Evolutionary conservation across 75 land plant genomes (phyloP).

Genomic region (Sequoia sempervirens): DNA sequence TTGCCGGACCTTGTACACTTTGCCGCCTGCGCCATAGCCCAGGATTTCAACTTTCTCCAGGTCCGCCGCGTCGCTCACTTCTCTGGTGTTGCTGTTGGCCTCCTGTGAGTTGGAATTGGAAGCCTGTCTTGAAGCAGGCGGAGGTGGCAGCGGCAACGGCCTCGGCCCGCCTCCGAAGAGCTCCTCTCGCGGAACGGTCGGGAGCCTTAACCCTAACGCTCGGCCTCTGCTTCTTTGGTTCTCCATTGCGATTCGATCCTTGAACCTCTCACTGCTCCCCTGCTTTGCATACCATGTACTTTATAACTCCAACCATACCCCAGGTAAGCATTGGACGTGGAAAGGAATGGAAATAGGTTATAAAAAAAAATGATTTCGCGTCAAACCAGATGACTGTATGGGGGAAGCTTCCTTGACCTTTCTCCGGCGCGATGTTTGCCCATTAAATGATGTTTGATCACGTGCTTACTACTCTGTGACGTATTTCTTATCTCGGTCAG

Average conservation of each 20-base stretch:
- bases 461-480: no score
- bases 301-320: no score
- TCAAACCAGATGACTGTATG: no score
- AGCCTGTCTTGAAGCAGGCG: background rate
- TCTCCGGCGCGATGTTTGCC: no score
- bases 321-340: no score
- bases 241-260: background rate
- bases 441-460: no score
- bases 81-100: background rate
- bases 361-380: no score
- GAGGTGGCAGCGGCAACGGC: slow-evolving; percentile 1
- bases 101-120: background rate
- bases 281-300: no score
- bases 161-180: slow-evolving; percentile 29
- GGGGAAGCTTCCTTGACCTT: no score
- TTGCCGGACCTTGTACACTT: slow-evolving; percentile 70
- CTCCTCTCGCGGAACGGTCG: background rate
- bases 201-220: background rate
- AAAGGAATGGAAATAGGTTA: no score
- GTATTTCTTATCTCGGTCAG: no score
- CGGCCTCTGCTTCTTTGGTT: background rate
- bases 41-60: slow-evolving; percentile 42
- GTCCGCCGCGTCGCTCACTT: slow-evolving; percentile 26
- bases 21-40: slow-evolving; percentile 70
- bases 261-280: background rate